A percentile compares a stretch with the other conserved stretches of the same genome.
These are phyloP conservation scores for Apiospora hydei DNA, from an alignment of 2,329 filamentous ascomycete genomes.

Conservation along the genomic window DNA sequence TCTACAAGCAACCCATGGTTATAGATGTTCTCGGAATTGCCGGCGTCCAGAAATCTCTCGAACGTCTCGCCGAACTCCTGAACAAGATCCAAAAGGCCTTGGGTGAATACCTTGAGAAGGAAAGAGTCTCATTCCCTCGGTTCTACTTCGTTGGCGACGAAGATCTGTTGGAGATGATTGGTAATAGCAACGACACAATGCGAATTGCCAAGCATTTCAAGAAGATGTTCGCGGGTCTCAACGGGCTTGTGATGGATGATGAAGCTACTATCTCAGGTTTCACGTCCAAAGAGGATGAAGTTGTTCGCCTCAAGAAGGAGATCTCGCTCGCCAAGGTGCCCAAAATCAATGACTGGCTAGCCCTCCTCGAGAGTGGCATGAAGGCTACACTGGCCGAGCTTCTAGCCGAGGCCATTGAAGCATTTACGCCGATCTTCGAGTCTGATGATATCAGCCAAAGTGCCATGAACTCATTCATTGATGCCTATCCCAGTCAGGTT, in stretches of 20 bases:
- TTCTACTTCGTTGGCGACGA: slow-evolving; percentile 99
- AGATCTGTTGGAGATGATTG: slow-evolving; percentile 97
- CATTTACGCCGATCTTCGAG: slow-evolving; percentile 81
- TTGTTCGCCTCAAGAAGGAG: slow-evolving; percentile 85
- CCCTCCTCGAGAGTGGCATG: slow-evolving; percentile 90
- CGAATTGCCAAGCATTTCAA: slow-evolving; percentile 98
- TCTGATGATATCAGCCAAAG: slow-evolving; percentile 73
- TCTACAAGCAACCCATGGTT: slow-evolving; percentile 94
- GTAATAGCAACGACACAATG: slow-evolving; percentile 96
- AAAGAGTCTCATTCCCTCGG: slow-evolving; percentile 94
- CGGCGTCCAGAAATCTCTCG: slow-evolving; percentile 93
- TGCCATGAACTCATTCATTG: slow-evolving; percentile 81
- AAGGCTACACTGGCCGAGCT: slow-evolving; percentile 92
- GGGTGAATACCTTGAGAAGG: slow-evolving; percentile 97
- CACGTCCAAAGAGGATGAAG: slow-evolving; percentile 93
- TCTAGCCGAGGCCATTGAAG: slow-evolving; percentile 82
- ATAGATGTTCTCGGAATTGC: slow-evolving; percentile 96
- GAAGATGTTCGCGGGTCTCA: slow-evolving; percentile 99
- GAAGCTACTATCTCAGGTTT: slow-evolving; percentile 90
- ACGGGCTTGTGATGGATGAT: slow-evolving; percentile 89
- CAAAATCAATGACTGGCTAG: slow-evolving; percentile 99
- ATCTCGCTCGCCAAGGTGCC: slow-evolving; percentile 94
- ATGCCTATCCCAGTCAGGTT: slow-evolving; percentile 88
- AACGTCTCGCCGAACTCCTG: slow-evolving; percentile 92
- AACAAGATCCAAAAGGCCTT: slow-evolving; percentile 99